phyloP scores from a whole-genome alignment of 768 basidiomycete genomes.

The Gymnopilus junonius region DNA sequence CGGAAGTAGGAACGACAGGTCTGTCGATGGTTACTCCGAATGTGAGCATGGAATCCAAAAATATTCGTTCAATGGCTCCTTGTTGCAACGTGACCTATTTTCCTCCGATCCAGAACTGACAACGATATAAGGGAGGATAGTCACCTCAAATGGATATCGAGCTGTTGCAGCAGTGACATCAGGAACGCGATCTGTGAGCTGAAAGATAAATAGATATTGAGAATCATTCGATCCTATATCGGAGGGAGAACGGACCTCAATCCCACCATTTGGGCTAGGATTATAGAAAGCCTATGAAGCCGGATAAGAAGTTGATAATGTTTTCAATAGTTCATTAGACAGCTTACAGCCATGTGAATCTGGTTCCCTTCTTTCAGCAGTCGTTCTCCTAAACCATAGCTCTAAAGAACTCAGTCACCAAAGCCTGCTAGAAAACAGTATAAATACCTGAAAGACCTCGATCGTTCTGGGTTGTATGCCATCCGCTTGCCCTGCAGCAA shows the following conservation, averaged over 20 bases:
- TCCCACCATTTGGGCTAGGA: constrained; percentile 60
- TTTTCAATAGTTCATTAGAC: neutral
- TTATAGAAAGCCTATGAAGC: constrained; percentile 73
- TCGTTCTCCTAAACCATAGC: constrained; percentile 75
- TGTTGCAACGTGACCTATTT: constrained; percentile 62
- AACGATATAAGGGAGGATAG: neutral
- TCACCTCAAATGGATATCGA: constrained; percentile 74
- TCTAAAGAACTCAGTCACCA: constrained; percentile 41
- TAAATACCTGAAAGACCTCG: constrained; percentile 56
- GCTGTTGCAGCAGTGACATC: constrained; percentile 67
- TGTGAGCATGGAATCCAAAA: constrained; percentile 56
- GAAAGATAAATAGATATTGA: neutral
- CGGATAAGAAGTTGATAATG: neutral
- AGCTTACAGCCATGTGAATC: constrained; percentile 68
- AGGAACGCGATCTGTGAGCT: constrained; percentile 67
- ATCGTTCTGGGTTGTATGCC: constrained; percentile 61
- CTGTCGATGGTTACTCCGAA: constrained; percentile 54
- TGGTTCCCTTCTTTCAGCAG: constrained; percentile 68
- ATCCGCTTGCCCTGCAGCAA: constrained; percentile 61
- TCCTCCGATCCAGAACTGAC: neutral
- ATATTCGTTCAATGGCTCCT: constrained; percentile 64
- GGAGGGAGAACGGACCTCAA: constrained; percentile 49
- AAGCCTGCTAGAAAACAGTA: neutral
- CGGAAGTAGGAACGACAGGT: constrained; percentile 51
- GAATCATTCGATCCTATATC: neutral